Base-by-base conservation (phyloP, 2,329 filamentous ascomycete species). In the Claviceps pusilla region DNA sequence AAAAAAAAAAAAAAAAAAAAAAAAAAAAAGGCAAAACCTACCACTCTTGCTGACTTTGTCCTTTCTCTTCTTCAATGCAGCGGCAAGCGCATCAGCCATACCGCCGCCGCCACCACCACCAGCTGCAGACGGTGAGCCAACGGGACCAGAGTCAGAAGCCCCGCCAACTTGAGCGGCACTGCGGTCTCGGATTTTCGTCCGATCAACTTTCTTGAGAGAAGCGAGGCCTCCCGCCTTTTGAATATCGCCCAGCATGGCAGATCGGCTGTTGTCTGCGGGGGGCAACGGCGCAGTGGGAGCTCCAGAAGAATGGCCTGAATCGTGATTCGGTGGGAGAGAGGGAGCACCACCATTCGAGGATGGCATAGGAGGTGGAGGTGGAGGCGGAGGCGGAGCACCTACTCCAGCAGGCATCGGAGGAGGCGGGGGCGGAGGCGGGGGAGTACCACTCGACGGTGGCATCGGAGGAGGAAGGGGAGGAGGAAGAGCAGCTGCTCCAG, bases 41-140 rank as follows among this genome's bases (percentile, higher is more conserved):
- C 91, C 91, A 76, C 88, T 95, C 68, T 87, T 85, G 71, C 87
- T 88, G 67, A 96, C 91, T 76, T 95, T 95, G 69, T 89, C 82
- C 75, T 96, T 96, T 68, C 91, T 79, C 72, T 87, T 86, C 65
- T 84, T 81, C 62, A 90, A 70, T 55, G 85, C 86, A 57, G 82
- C 84, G 56, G 87, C 87, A 61, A 95, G 72, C 50, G 89, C 90
- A 71, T 86, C 88, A 28, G 89, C 88, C 77, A 96, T 80, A 41
- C 81, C 83, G 54, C 82, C 80, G 11, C 79, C 77, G 19, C 74
- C 76, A 47, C 76, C 76, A 47, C 76, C 76, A n/a, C 73, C 68
- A 49, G 77, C 71, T 50, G 77, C 77, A 48, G 78, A 71, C 9
- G 79, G 71, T 54, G 79, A 71, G 56, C 75, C 61, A 43, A 73